Conservation (phyloP, 257 asterid species). For the Anisodus acutangulus region DNA sequence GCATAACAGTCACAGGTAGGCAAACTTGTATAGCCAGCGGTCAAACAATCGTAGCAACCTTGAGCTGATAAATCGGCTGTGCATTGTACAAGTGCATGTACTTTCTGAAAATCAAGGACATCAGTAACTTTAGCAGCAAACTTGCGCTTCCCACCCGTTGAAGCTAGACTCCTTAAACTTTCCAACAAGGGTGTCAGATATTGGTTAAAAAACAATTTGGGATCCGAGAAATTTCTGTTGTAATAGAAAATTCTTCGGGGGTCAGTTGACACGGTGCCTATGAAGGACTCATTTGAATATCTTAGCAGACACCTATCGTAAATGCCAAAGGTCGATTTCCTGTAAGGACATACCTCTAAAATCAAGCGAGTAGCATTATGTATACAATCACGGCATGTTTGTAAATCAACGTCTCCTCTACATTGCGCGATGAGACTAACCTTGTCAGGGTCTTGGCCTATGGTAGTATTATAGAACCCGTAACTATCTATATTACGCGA, state of each 20-base stretch:
- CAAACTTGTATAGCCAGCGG: neutral
- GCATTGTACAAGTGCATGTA: neutral
- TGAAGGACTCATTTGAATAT: constrained; percentile 36
- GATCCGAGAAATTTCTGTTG: neutral
- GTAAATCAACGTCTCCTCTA: constrained; percentile 37
- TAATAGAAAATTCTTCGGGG: too few relatives aligned
- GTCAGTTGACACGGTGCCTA: constrained; percentile 18
- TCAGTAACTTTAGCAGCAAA: neutral
- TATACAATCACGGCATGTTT: constrained; percentile 40
- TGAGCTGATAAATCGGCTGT: neutral
- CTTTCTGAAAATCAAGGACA: neutral
- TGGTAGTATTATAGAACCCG: constrained; percentile 41
- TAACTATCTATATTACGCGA: constrained; percentile 26
- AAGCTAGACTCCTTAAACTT: neutral
- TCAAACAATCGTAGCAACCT: neutral
- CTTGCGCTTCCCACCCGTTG: neutral
- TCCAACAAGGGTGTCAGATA: constrained; percentile 25
- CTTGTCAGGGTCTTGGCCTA: constrained; percentile 26
- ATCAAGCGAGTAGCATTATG: neutral
- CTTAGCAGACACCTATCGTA: constrained; percentile 35
- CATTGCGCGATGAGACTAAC: constrained; percentile 41
- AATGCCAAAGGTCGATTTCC: constrained; percentile 34
- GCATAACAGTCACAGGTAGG: neutral
- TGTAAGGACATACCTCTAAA: constrained; percentile 28
- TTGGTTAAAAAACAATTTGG: neutral